Conservation (phyloP, 768 basidiomycete species). For the Termitomyces heimii region DNA sequence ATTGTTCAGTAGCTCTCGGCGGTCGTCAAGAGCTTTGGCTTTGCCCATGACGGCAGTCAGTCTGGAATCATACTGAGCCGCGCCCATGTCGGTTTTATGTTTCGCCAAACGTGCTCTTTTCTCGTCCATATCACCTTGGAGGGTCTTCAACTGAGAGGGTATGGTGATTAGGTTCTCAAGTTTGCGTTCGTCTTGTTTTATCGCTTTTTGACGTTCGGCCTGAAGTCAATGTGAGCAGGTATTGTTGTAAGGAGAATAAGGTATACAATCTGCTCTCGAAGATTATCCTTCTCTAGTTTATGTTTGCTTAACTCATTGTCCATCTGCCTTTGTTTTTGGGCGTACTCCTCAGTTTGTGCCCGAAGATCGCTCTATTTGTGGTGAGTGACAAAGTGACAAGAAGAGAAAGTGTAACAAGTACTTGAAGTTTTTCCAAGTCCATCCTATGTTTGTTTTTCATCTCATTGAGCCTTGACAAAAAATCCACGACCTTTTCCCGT, state of each 20-base stretch:
- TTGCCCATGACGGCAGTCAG: slow-evolving; percentile 48
- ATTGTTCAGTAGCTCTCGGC: slow-evolving; percentile 58
- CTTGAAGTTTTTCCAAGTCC: slow-evolving; percentile 67
- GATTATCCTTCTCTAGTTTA: slow-evolving; percentile 44
- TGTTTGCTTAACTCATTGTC: slow-evolving; percentile 47
- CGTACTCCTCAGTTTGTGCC: slow-evolving; percentile 59
- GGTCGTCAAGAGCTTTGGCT: slow-evolving; percentile 58
- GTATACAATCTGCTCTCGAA: slow-evolving; percentile 57
- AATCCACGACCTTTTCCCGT: slow-evolving; percentile 66
- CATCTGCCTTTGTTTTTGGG: slow-evolving; percentile 49
- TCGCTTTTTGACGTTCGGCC: slow-evolving; percentile 45
- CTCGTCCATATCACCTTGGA: slow-evolving; percentile 64
- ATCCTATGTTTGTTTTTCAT: slow-evolving; percentile 55
- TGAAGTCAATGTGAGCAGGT: slow-evolving; percentile 15
- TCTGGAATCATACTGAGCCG: slow-evolving; percentile 60
- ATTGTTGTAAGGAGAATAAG: background rate
- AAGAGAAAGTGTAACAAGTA: slow-evolving; percentile 17
- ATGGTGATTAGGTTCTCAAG: slow-evolving; percentile 54
- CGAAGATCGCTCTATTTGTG: slow-evolving; percentile 44
- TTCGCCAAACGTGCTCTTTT: slow-evolving; percentile 57
- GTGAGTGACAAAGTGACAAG: background rate
- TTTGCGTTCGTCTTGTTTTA: slow-evolving; percentile 44
- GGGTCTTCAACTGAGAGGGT: slow-evolving; percentile 44
- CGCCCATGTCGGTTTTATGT: slow-evolving; percentile 49
- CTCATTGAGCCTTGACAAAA: slow-evolving; percentile 59